These are phyloP conservation scores for Melastoma malabathricum DNA, from an alignment of 345 rosid genomes.

Conservation along the genomic window DNA sequence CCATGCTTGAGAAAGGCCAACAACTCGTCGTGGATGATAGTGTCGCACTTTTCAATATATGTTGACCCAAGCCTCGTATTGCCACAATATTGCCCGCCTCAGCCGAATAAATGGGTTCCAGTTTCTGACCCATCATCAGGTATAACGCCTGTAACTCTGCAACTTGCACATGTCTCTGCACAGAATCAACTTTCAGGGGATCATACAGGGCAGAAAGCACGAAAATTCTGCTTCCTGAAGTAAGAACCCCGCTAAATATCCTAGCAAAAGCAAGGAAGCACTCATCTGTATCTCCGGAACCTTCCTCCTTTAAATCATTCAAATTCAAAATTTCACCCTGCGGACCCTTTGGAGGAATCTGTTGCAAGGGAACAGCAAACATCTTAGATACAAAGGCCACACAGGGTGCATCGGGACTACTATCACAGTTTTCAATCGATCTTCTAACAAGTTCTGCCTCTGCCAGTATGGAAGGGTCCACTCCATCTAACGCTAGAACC, in stretches of 20 bases:
- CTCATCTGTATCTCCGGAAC: conserved; percentile 57
- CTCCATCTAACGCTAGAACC: conserved; percentile 17
- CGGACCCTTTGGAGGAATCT: conserved; percentile 65
- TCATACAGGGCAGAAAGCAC: conserved; percentile 79
- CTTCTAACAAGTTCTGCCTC: conserved; percentile 67
- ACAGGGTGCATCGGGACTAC: conserved; percentile 48
- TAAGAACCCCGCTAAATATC: conserved; percentile 76
- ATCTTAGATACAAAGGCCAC: conserved; percentile 87
- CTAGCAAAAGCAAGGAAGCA: conserved; percentile 97
- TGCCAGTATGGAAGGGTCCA: conserved; percentile 32
- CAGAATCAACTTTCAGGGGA: conserved; percentile 53
- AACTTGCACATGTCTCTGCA: conserved; percentile 73
- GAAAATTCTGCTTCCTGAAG: conserved; percentile 48
- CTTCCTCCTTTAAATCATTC: conserved; percentile 35
- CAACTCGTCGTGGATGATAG: conserved; percentile 76
- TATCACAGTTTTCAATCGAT: conserved; percentile 66
- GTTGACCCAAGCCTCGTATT: conserved; percentile 84
- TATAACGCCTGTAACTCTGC: conserved; percentile 77
- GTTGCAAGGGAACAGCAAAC: conserved; percentile 75
- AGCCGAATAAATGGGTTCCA: conserved; percentile 60
- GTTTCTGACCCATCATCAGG: conserved; percentile 96
- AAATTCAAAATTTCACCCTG: conserved; percentile 51
- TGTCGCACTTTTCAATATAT: conserved; percentile 83
- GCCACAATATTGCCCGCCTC: conserved; percentile 88
- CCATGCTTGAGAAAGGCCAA: conserved; percentile 96